Evolutionary conservation across 352 stramenopile genomes (phyloP).

Genomic region (Globisporangium yorkense): DNA sequence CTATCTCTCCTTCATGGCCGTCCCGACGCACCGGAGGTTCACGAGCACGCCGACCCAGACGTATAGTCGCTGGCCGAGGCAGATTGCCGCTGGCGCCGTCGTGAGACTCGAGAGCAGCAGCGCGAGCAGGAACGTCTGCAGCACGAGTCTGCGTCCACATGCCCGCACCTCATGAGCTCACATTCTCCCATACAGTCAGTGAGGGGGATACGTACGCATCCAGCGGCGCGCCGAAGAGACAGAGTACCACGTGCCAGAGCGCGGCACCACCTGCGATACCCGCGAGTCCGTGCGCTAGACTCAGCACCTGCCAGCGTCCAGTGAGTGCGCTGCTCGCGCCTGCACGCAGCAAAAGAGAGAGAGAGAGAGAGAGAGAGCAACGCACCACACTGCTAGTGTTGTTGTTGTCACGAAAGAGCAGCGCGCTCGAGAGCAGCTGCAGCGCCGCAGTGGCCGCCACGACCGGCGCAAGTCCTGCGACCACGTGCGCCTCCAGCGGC

Average conservation of each 20-base stretch:
- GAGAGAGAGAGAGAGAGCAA: background rate
- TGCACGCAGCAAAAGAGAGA: background rate
- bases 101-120: conserved; percentile 45
- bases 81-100: conserved; percentile 37
- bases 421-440: conserved; percentile 23
- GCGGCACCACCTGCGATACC: conserved; percentile 31
- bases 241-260: conserved; percentile 51
- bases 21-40: conserved; percentile 30
- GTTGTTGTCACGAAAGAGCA: conserved; percentile 15
- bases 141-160: conserved; percentile 32
- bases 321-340: background rate
- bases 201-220: conserved; percentile 28
- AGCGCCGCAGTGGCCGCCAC: conserved; percentile 22
- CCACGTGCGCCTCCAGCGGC: conserved; percentile 43
- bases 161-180: no score
- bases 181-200: no score
- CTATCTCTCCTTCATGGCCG: background rate
- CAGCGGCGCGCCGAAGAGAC: conserved; percentile 73
- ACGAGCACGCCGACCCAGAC: conserved; percentile 55
- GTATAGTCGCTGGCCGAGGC: conserved; percentile 23
- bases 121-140: conserved; percentile 57
- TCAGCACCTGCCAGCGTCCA: background rate
- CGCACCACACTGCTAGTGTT: background rate
- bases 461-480: conserved; percentile 31
- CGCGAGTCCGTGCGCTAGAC: conserved; percentile 16